These are phyloP conservation scores for Raphanus sativus DNA, from an alignment of 345 rosid species.

Conservation along the genomic window DNA sequence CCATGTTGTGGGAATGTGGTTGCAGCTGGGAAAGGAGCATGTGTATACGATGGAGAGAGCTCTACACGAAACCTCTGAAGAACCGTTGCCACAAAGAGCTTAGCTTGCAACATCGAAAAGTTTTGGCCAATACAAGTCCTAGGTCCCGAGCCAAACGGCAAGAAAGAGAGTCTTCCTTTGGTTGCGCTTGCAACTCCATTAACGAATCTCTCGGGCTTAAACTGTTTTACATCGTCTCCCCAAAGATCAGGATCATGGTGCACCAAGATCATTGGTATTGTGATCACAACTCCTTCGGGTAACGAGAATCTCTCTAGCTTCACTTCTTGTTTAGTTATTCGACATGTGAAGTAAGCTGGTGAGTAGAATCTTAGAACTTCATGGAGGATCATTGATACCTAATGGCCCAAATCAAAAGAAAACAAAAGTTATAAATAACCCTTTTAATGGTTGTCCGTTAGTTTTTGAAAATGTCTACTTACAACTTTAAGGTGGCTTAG, in stretches of 20 bases:
- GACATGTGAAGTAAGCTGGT: slow-evolving; percentile 38
- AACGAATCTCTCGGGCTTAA: slow-evolving; percentile 41
- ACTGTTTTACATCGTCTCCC: slow-evolving; percentile 44
- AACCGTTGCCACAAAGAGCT: slow-evolving; percentile 44
- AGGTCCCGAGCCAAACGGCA: slow-evolving; percentile 53
- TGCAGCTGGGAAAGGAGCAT: slow-evolving; percentile 46
- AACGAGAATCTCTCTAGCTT: slow-evolving; percentile 38
- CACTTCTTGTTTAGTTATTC: slow-evolving; percentile 39
- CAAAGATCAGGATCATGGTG: slow-evolving; percentile 46
- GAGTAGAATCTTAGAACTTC: slow-evolving; percentile 42
- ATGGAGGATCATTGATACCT: slow-evolving; percentile 42
- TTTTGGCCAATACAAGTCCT: slow-evolving; percentile 57
- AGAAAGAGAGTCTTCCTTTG: slow-evolving; percentile 44
- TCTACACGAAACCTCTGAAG: slow-evolving; percentile 47
- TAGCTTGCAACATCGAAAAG: slow-evolving; percentile 50
- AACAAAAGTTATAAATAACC: background rate
- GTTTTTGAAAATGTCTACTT: slow-evolving; percentile 25
- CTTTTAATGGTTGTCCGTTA: background rate
- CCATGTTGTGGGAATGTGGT: slow-evolving; percentile 52
- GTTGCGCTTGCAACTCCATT: slow-evolving; percentile 46
- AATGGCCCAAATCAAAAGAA: background rate
- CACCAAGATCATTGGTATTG: slow-evolving; percentile 41
- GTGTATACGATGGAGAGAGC: slow-evolving; percentile 48
- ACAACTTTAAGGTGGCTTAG: slow-evolving; percentile 42
- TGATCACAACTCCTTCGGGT: slow-evolving; percentile 39